Conservation (phyloP, 805 yeast genomes). For the Pichia kluyveri region DNA sequence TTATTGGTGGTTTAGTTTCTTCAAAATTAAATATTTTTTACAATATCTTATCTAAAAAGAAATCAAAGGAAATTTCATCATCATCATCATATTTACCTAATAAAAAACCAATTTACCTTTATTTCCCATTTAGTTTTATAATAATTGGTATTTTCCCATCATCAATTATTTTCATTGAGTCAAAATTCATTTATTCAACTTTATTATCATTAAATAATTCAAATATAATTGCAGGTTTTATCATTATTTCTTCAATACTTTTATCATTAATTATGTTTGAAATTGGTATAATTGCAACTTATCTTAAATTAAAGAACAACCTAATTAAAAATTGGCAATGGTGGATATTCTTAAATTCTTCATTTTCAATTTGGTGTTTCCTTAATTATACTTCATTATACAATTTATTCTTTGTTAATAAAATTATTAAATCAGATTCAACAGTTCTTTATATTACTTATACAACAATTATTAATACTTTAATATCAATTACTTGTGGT, state of each 20-base stretch:
- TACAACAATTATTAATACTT: slow-evolving; percentile 51
- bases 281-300: slow-evolving; percentile 61
- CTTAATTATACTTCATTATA: slow-evolving; percentile 59
- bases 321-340: slow-evolving; percentile 62
- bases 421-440: slow-evolving; percentile 59
- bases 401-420: slow-evolving; percentile 49
- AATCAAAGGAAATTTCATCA: not conserved
- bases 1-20: slow-evolving; percentile 57
- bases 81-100: no score
- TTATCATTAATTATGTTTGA: slow-evolving; percentile 59
- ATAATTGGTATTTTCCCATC: slow-evolving; percentile 71
- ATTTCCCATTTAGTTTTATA: slow-evolving; percentile 27
- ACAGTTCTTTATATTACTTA: slow-evolving; percentile 62
- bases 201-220: slow-evolving; percentile 38
- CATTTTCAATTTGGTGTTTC: slow-evolving; percentile 62
- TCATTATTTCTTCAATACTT: slow-evolving; percentile 51
- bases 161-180: slow-evolving; percentile 71
- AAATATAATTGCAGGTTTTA: slow-evolving; percentile 64
- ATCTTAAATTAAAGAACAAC: slow-evolving; percentile 48
- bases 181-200: slow-evolving; percentile 62
- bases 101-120: slow-evolving; percentile 28
- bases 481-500: slow-evolving; percentile 67
- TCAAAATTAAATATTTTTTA: slow-evolving; percentile 17
- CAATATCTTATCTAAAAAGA: slow-evolving; percentile 4
- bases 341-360: slow-evolving; percentile 65